A percentile compares a stretch with the other conserved stretches of the same genome.
Evolutionary conservation across 2,329 filamentous ascomycete species (phyloP).

Genomic region (Aspergillus aculeatinus): DNA sequence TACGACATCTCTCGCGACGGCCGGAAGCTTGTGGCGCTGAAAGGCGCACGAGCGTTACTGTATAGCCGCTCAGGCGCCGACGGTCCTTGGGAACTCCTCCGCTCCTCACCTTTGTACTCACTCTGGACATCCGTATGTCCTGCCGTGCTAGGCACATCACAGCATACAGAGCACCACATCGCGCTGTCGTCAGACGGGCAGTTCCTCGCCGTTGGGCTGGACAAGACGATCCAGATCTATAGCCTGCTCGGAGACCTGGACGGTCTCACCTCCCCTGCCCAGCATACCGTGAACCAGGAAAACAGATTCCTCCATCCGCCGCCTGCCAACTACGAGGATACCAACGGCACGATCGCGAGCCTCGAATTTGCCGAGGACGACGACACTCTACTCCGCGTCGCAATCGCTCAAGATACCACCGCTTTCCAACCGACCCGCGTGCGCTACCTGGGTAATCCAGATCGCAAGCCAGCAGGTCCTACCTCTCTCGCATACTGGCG

Average conservation of each 20-base stretch:
- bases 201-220: conserved; percentile 20
- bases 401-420: conserved; percentile 18
- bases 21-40: conserved; percentile 10
- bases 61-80: conserved; percentile 3
- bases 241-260: conserved; percentile 9
- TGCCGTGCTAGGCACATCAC: conserved; percentile 13
- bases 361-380: conserved; percentile 20
- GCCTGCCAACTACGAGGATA: conserved; percentile 15
- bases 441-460: conserved; percentile 22
- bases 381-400: conserved; percentile 22
- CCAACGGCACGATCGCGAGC: conserved; percentile 20
- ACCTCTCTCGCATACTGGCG: conserved; percentile 19
- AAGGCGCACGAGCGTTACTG: conserved; percentile 15
- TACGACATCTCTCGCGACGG: conserved; percentile 13
- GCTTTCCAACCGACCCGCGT: conserved; percentile 19
- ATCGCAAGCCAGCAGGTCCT: background rate
- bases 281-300: conserved; percentile 16
- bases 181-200: conserved; percentile 18
- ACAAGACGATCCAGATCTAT: conserved; percentile 24
- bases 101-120: conserved; percentile 17
- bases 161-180: conserved; percentile 16
- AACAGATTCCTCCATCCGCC: conserved; percentile 3
- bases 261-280: conserved; percentile 13
- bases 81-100: conserved; percentile 8
- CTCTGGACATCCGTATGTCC: conserved; percentile 21